Percentiles rank a stretch among this genome's conserved stretches.
These are phyloP conservation scores for Chalciporus sp. DNA, from an alignment of 1,284 basidiomycete genomes.

Conservation along the genomic window DNA sequence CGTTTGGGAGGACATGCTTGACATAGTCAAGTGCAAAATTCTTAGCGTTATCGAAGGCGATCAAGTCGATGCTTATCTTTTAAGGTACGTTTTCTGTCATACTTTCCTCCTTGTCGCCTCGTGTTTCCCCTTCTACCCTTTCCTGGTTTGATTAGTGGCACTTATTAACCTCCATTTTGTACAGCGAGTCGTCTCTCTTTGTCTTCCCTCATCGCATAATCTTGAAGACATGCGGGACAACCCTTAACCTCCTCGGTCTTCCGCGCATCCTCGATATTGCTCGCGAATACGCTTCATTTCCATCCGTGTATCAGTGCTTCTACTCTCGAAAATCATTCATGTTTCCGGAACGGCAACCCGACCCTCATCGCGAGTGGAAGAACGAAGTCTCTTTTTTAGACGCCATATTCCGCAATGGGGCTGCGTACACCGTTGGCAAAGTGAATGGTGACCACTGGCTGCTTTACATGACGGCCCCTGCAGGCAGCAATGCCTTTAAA, in stretches of 20 bases:
- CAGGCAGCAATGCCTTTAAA: conserved; percentile 36
- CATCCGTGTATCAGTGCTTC: conserved; percentile 85
- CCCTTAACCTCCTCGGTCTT: conserved; percentile 93
- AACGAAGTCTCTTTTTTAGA: conserved; percentile 93
- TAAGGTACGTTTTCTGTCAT: conserved; percentile 68
- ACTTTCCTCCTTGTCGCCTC: conserved; percentile 3
- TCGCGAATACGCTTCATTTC: conserved; percentile 72
- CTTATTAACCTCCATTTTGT: conserved; percentile 16
- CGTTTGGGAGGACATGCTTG: conserved; percentile 97
- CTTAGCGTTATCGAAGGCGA: conserved; percentile 86
- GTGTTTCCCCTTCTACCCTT: neutral
- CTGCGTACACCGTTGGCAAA: conserved; percentile 96
- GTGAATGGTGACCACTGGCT: conserved; percentile 99
- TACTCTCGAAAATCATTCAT: conserved; percentile 99
- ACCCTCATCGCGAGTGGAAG: conserved; percentile 95
- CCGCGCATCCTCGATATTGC: conserved; percentile 93
- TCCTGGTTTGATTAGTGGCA: conserved; percentile 4
- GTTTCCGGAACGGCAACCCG: conserved; percentile 96
- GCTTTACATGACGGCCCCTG: conserved; percentile 84
- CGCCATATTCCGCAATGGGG: conserved; percentile 82
- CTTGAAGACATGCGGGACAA: conserved; percentile 99
- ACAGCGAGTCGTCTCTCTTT: conserved; percentile 96
- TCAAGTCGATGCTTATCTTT: conserved; percentile 93
- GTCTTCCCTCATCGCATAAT: conserved; percentile 96
- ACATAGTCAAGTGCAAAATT: conserved; percentile 97